Percentiles rank a stretch among this genome's conserved stretches.
phyloP scores from a whole-genome alignment of 306 rosid species.

The Ziziphus jujuba region DNA sequence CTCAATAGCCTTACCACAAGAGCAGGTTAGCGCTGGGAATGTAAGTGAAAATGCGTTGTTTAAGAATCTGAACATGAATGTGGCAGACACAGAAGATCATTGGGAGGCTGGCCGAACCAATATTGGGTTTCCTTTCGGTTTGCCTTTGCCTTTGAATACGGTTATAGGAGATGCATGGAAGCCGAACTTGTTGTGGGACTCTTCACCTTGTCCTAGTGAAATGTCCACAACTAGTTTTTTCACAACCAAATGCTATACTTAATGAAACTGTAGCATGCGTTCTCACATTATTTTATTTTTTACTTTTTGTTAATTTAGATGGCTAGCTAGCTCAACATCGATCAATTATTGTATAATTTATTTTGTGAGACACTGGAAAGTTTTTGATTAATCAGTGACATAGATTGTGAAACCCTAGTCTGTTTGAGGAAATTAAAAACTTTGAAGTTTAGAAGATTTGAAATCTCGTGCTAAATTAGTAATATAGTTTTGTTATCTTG shows the following conservation, averaged over 20 bases:
- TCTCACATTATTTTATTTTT: background rate
- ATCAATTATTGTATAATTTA: too few species aligned
- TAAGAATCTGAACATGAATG: constrained; percentile 32
- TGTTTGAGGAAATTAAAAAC: too few species aligned
- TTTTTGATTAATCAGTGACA: too few species aligned
- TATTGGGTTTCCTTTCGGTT: constrained; percentile 42
- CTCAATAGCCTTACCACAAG: constrained; percentile 32
- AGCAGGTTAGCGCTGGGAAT: constrained; percentile 26
- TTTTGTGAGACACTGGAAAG: too few species aligned
- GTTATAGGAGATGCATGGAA: constrained; percentile 60
- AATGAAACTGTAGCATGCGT: background rate
- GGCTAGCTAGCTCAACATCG: background rate
- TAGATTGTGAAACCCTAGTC: too few species aligned
- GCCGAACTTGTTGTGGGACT: constrained; percentile 70
- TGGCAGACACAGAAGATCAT: constrained; percentile 37
- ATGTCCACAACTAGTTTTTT: constrained; percentile 50
- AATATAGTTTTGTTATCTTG: too few species aligned
- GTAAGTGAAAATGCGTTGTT: constrained; percentile 21
- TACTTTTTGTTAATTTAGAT: background rate
- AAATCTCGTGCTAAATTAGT: too few species aligned
- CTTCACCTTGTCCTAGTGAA: constrained; percentile 68
- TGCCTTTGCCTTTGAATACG: constrained; percentile 44
- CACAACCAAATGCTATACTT: constrained; percentile 61
- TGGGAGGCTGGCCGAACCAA: constrained; percentile 39
- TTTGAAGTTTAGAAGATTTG: too few species aligned